A percentile compares a stretch with the other conserved stretches of the same genome.
Evolutionary conservation across 257 asterid species (phyloP).

Genomic region (Oldenlandia corymbosa): DNA sequence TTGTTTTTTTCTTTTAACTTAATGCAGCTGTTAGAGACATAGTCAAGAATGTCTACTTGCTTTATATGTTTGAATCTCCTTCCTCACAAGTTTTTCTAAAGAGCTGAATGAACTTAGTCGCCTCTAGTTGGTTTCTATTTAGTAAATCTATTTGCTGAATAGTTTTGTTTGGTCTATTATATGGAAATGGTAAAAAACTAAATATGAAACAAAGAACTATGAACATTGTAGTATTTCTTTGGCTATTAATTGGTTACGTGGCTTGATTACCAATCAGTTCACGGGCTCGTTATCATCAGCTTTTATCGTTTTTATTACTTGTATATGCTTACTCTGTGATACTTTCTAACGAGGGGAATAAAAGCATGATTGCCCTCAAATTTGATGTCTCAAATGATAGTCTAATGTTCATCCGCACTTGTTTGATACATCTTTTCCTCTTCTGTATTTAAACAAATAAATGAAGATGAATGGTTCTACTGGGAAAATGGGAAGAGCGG

Average conservation of each 20-base stretch:
- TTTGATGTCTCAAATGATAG: neutral
- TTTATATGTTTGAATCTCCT: neutral
- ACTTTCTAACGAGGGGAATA: neutral
- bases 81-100: too few species aligned
- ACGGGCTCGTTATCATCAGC: too few species aligned
- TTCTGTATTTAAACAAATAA: slow-evolving; percentile 6
- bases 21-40: too few species aligned
- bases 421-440: slow-evolving; percentile 8
- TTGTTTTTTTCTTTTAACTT: neutral
- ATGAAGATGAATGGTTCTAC: slow-evolving; percentile 82
- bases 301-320: neutral
- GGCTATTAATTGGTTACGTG: too few species aligned
- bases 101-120: too few species aligned
- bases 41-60: neutral
- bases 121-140: neutral
- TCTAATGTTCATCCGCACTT: neutral
- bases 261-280: too few species aligned
- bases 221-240: too few species aligned
- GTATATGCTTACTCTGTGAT: neutral
- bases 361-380: neutral
- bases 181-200: too few species aligned
- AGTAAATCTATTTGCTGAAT: neutral
- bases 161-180: neutral
- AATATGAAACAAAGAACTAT: too few species aligned
- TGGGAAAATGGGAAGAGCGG: slow-evolving; percentile 92